Evolutionary conservation across 148 eudicot genomes (phyloP).

Genomic region (Vaccinium macrocarpon): DNA sequence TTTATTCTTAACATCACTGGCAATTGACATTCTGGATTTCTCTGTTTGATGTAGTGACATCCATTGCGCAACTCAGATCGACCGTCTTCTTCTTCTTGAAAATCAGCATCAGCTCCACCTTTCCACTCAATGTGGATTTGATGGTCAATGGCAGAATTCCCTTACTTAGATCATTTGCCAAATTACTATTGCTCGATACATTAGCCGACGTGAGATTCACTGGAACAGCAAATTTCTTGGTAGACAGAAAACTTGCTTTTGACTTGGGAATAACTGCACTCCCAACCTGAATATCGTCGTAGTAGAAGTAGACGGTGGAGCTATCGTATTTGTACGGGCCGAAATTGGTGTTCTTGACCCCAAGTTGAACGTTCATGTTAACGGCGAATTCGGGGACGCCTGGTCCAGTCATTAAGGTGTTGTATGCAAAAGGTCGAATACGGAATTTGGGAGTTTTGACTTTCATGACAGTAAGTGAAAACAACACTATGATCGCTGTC

Average conservation of each 20-base stretch:
- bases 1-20: neutral
- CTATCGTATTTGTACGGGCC: constrained; percentile 3
- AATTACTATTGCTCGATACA: neutral
- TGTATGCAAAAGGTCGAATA: neutral
- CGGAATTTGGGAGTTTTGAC: neutral
- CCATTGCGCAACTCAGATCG: constrained; percentile 17
- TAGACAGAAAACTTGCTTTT: neutral
- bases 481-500: neutral
- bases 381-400: neutral
- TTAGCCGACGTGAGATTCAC: constrained; percentile 11
- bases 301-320: constrained; percentile 9
- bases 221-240: constrained; percentile 14
- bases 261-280: neutral
- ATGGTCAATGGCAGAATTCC: constrained; percentile 20
- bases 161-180: neutral
- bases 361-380: constrained; percentile 15
- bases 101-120: constrained; percentile 11
- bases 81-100: constrained; percentile 19
- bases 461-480: constrained; percentile 2
- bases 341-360: constrained; percentile 20
- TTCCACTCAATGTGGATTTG: constrained; percentile 18
- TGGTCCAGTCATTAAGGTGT: too few relatives aligned
- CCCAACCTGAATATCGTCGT: constrained; percentile 5
- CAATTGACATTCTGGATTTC: neutral
- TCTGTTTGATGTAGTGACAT: neutral